A percentile compares a stretch with the other conserved stretches of the same genome.
Evolutionary conservation across 129 eudicot species (phyloP).

Genomic region (Silybum marianum): DNA sequence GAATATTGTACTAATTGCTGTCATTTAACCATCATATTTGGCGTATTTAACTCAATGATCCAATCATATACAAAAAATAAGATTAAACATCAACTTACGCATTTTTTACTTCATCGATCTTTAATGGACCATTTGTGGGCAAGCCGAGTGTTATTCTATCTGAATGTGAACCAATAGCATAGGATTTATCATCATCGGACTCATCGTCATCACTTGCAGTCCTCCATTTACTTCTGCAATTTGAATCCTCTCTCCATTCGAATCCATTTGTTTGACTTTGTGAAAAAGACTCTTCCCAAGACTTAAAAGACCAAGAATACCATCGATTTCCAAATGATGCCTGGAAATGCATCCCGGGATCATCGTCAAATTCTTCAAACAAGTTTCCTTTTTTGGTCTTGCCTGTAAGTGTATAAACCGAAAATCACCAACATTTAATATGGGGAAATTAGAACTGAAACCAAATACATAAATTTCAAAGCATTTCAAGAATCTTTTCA

Average conservation of each 20-base stretch:
- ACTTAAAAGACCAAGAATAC: conserved; percentile 59
- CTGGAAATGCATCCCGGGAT: conserved; percentile 44
- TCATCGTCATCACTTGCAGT: conserved; percentile 49
- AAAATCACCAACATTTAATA: not conserved
- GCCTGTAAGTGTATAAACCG: conserved; percentile 45
- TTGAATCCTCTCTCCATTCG: conserved; percentile 55
- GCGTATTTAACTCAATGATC: not conserved
- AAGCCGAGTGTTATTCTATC: conserved; percentile 75
- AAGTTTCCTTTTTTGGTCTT: conserved; percentile 38
- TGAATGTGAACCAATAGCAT: conserved; percentile 50
- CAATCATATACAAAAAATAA: not conserved
- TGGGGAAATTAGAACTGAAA: not conserved
- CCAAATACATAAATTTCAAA: not conserved
- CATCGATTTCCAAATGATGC: conserved; percentile 56
- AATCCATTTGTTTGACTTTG: conserved; percentile 53
- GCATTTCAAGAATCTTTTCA: not conserved
- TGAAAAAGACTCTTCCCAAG: conserved; percentile 38
- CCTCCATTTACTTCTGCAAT: conserved; percentile 41
- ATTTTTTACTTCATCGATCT: conserved; percentile 77
- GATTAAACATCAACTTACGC: conserved; percentile 62
- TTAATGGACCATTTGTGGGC: conserved; percentile 71
- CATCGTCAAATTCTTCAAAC: conserved; percentile 53
- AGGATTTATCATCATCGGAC: conserved; percentile 40
- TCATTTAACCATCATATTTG: not conserved
- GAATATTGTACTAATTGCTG: not conserved